Conservation (phyloP, 1,284 basidiomycete genomes). For the Trichosporon ovoides region DNA sequence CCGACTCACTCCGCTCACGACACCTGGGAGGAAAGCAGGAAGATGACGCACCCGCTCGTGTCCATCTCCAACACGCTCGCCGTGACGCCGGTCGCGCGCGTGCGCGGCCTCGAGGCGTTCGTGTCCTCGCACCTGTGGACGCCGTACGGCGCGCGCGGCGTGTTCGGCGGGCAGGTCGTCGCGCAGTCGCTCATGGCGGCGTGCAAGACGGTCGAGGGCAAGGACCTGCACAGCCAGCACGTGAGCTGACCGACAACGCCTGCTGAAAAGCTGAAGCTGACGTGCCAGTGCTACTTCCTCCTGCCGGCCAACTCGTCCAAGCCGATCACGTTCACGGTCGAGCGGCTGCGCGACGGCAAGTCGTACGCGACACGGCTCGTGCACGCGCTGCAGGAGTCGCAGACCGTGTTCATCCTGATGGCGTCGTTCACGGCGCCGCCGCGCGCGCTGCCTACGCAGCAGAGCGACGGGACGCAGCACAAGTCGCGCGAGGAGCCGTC, state of each 20-base stretch:
- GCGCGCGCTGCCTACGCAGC: constrained; percentile 3
- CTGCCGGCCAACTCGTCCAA: constrained; percentile 61
- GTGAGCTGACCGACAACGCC: constrained; percentile 52
- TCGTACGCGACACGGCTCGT: constrained; percentile 55
- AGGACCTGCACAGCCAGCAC: constrained; percentile 58
- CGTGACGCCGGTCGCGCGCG: constrained; percentile 11
- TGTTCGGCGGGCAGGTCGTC: constrained; percentile 82
- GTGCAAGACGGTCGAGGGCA: constrained; percentile 64
- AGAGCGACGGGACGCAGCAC: background rate
- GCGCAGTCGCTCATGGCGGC: constrained; percentile 78
- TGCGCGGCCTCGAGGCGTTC: constrained; percentile 47
- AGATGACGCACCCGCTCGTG: constrained; percentile 14
- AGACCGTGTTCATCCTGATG: constrained; percentile 71
- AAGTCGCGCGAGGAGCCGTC: constrained; percentile 14
- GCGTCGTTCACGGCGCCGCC: constrained; percentile 77
- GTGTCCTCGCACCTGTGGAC: constrained; percentile 67
- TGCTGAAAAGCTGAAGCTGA: background rate
- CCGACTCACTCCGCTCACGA: background rate
- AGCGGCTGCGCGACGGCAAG: constrained; percentile 65
- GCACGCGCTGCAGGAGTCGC: constrained; percentile 68
- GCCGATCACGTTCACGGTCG: constrained; percentile 79
- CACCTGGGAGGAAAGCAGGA: background rate
- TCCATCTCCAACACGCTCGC: constrained; percentile 19
- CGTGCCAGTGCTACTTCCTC: constrained; percentile 44
- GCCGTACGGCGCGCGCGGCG: constrained; percentile 64